A percentile compares a stretch with the other conserved stretches of the same genome.
Evolutionary conservation across 192 early-diverging fungal species (phyloP).

Genomic region (Diversispora eburnea): DNA sequence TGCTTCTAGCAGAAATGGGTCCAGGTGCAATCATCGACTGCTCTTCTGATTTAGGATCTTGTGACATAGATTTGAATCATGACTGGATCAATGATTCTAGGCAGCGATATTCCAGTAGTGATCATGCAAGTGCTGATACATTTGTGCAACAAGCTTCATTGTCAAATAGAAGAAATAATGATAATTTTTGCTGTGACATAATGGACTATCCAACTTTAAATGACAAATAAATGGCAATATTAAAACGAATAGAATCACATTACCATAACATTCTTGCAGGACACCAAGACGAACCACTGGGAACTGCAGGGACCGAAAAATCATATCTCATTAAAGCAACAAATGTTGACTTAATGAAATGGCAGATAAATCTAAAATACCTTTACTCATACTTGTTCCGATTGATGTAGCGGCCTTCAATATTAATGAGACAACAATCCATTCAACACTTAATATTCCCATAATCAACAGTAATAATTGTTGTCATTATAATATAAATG

Average conservation of each 20-base stretch:
- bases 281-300: no score
- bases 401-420: background rate
- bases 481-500: constrained; percentile 1
- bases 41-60: background rate
- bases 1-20: background rate
- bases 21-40: background rate
- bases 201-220: background rate
- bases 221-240: background rate
- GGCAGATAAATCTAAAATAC: background rate
- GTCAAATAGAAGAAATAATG: background rate
- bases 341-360: background rate
- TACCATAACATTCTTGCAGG: no score
- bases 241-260: background rate
- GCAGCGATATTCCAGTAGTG: background rate
- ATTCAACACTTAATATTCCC: background rate
- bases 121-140: background rate
- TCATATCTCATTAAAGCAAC: background rate
- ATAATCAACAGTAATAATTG: background rate
- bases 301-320: no score
- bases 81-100: background rate
- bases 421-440: background rate
- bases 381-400: background rate
- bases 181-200: background rate
- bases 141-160: background rate
- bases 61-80: background rate